Base-by-base conservation (phyloP, 306 rosid species). In the Dryas alaskensis region DNA sequence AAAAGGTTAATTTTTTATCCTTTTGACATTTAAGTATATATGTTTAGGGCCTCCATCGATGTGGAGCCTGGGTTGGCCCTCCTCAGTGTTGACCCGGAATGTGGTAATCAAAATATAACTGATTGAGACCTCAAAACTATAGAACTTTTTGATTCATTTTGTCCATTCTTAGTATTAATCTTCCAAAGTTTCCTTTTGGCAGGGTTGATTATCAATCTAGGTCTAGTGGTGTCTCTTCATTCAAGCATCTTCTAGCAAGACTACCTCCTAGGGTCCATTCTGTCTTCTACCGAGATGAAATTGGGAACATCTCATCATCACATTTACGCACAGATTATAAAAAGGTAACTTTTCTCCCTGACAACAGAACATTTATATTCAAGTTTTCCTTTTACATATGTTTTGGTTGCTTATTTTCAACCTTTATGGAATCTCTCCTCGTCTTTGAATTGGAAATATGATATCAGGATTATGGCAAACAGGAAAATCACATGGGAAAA, bases 201-300 rank as follows among this genome's bases (percentile, higher is more conserved):
- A 94, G 99, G 86, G 97, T 94, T 83, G 96, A 94, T 3, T 94
- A 89, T 87, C 99, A 94, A 82, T 86, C 81, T 69, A 90, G 78
- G 75, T 57, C 65, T 61, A 71, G 87, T 27, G 97, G 96, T 39
- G 85, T 67, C 71, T 87, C 99, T 74, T 92, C 99, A 70, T 94
- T 94, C 78, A 83, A 84, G 61, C 64, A 84, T 87, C 96, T 94
- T 76, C 81, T 89, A 43, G 97, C 92, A 44, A 89, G 84, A 79
- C 80, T 94, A 55, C 99, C 99, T 64, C 96, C 99, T 44, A 86
- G 86, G 84, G 96, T 90, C 79, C 99, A 94, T 87, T 94, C 99
- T 37, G 97, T 92, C 66, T 87, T 89, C 79, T 94, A 94, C 82
- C 90, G 97, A 40, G 99, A 94, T 70, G 89, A 65, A 65, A 94